A percentile compares a stretch with the other conserved stretches of the same genome.
These are phyloP conservation scores for Geoglossum cookeanum DNA, from an alignment of 2,329 filamentous ascomycete genomes.

Conservation along the genomic window DNA sequence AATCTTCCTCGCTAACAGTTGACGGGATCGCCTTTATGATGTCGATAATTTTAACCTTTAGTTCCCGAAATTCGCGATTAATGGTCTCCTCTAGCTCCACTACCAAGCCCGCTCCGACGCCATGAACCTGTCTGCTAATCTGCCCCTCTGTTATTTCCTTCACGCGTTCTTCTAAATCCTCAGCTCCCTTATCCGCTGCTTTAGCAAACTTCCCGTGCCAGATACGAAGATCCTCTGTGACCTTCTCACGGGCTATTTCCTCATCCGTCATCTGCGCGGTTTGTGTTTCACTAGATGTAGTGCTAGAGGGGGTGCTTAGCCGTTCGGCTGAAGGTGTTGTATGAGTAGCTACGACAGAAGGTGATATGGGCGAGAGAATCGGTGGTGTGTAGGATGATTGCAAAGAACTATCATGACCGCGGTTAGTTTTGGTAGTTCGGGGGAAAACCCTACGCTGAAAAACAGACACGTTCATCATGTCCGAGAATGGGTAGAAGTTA, in stretches of 20 bases:
- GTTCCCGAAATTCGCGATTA: constrained; percentile 39
- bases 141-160: constrained; percentile 55
- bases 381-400: not conserved
- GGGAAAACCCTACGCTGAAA: too few relatives aligned
- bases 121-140: constrained; percentile 44
- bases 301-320: constrained; percentile 10
- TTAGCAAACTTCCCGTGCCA: constrained; percentile 83
- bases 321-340: not conserved
- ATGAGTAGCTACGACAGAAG: constrained; percentile 7
- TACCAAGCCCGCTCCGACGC: constrained; percentile 46
- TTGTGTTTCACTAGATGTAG: constrained; percentile 12
- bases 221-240: constrained; percentile 56
- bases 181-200: constrained; percentile 67
- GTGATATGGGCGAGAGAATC: constrained; percentile 11
- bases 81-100: constrained; percentile 48
- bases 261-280: not conserved
- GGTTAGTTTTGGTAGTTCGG: not conserved
- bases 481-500: too few relatives aligned
- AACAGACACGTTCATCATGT: too few relatives aligned
- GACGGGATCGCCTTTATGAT: constrained; percentile 29
- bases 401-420: not conserved
- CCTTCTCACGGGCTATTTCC: constrained; percentile 40
- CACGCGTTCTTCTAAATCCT: constrained; percentile 43
- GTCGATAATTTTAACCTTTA: constrained; percentile 48
- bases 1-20: constrained; percentile 32